Evolutionary conservation across 257 asterid species (phyloP), one percentile per base, ranked within the genome.

Genomic region (Eustoma russellianum): DNA sequence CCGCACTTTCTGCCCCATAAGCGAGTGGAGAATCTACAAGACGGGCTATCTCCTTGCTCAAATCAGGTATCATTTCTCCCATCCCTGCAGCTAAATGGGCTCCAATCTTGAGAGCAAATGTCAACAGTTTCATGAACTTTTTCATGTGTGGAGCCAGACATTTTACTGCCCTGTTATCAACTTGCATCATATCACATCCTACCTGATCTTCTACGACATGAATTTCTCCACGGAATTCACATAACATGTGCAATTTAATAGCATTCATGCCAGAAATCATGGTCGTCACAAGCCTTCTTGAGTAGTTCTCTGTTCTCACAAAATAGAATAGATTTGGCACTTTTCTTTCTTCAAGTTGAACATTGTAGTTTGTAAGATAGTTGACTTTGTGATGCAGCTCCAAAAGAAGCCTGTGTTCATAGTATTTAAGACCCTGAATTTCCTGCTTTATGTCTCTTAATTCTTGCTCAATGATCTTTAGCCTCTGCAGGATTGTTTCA

Each of bases 31-130:
- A 85, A 5, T 75, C 74, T 5, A 69, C 57, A 50, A 88, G 71
- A 69, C 80, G 91, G 13, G 86, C 76, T 9, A 88, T 89, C 74
- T 79, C 95, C 70, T 78, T 66, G 51, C 95, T 83, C 17, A 88
- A 74, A 76, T 88, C 97, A 51, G 97, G 97, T 69, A 88, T 88
- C 85, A 88, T 63, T 52, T 76, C 83, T 35, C 95, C 95, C 97
- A 88, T 88, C 11, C 97, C 97, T 50, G 61, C 87, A 54, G 95
- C 95, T 55, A 88, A 66, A 61, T 88, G 97, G 24, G 97, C 97
- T 56, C 97, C 95, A 17, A 88, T 83, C 64, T 88, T 85, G 34
- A 88, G 83, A 24, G 97, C 95, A 70, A 88, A 85, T 16, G 97
- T 85, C 35, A 88, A 33, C 34, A 88, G 81, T 67, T 69, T 85